phyloP scores from a whole-genome alignment of 73 alveolate genomes.

The Effrenium voratum region DNA sequence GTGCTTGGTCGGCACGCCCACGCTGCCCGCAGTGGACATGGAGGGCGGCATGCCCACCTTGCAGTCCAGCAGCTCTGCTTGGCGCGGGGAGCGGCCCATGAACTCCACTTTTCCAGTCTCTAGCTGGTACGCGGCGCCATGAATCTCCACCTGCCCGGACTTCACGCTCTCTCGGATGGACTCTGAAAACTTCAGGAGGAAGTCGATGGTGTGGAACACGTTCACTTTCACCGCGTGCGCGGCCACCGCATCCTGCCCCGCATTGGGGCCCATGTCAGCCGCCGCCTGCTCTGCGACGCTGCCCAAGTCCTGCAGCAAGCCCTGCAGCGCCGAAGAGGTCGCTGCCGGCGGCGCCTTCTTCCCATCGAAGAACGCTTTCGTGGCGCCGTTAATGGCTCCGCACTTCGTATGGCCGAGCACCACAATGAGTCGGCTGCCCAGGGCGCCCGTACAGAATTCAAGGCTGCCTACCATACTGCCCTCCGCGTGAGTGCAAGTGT shows the following conservation, averaged over 20 bases:
- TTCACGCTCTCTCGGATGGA: constrained; percentile 22
- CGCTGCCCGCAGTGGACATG: background rate
- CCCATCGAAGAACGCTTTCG: constrained; percentile 21
- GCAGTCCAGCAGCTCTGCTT: background rate
- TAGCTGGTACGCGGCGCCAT: constrained; percentile 35
- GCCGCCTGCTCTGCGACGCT: constrained; percentile 28
- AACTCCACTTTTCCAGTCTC: constrained; percentile 45
- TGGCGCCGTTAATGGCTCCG: constrained; percentile 32
- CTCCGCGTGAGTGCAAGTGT: constrained; percentile 16
- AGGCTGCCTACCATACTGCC: constrained; percentile 36
- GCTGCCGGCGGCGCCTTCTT: background rate
- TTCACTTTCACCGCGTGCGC: constrained; percentile 42
- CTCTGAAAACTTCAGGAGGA: background rate
- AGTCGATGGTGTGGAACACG: background rate
- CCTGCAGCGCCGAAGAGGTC: constrained; percentile 39
- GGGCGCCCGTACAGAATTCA: constrained; percentile 31
- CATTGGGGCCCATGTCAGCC: constrained; percentile 24
- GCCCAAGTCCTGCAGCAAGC: constrained; percentile 45
- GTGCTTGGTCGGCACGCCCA: background rate
- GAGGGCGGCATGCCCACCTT: constrained; percentile 42
- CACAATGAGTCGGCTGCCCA: constrained; percentile 4
- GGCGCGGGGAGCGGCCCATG: constrained; percentile 70
- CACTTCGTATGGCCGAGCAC: constrained; percentile 20
- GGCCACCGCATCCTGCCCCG: background rate
- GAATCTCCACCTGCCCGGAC: constrained; percentile 57